Evolutionary conservation across 768 basidiomycete species (phyloP).

Genomic region (Lentinula sp.): DNA sequence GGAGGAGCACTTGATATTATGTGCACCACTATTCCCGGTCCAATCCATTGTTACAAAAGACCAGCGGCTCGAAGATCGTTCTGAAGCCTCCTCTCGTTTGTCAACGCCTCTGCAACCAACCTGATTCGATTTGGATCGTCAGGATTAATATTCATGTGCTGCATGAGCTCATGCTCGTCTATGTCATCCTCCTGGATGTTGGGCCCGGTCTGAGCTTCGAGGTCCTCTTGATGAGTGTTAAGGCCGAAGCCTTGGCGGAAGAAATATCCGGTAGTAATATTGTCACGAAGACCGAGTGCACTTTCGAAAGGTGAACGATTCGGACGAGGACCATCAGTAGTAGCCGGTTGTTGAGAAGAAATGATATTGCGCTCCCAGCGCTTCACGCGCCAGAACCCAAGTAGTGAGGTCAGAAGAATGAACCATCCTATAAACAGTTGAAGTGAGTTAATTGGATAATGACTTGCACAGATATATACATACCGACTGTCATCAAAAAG

Average conservation of each 20-base stretch:
- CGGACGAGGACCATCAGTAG: conserved; percentile 12
- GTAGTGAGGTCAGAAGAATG: conserved; percentile 81
- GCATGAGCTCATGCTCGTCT: conserved; percentile 20
- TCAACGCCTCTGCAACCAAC: conserved; percentile 37
- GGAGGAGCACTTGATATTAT: neutral
- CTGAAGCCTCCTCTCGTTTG: conserved; percentile 51
- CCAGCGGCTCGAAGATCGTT: conserved; percentile 59
- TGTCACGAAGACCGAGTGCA: conserved; percentile 29
- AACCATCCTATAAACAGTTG: conserved; percentile 56
- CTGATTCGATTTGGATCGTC: conserved; percentile 37
- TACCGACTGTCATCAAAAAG: conserved; percentile 85
- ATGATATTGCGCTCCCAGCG: conserved; percentile 81
- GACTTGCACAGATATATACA: conserved; percentile 22
- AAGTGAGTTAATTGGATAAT: conserved; percentile 3
- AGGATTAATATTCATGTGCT: conserved; percentile 27
- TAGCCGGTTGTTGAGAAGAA: conserved; percentile 34
- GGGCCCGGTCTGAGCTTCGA: conserved; percentile 18
- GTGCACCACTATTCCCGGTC: neutral
- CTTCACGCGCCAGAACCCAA: conserved; percentile 87
- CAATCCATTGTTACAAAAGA: conserved; percentile 35
- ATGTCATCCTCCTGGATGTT: conserved; percentile 22
- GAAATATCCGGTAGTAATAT: conserved; percentile 31
- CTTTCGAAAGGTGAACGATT: conserved; percentile 25
- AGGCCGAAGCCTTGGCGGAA: conserved; percentile 43
- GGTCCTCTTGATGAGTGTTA: conserved; percentile 16